Base-by-base conservation (phyloP, 371 early-diverging fungal species). In the Ordospora pajunii region DNA sequence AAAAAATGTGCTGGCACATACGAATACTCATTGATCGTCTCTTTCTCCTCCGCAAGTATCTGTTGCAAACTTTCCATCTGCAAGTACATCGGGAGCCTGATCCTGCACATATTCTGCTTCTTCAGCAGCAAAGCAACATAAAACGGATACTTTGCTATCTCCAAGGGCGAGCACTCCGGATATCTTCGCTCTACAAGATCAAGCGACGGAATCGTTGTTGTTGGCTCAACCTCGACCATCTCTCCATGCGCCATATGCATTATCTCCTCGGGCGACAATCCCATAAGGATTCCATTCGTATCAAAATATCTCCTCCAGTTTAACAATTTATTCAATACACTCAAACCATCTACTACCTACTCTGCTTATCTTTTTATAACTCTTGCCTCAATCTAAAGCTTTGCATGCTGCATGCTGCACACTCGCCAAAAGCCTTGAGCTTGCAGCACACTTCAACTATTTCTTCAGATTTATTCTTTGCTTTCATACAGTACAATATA, bases 121-220 rank as follows among this genome's bases (percentile, higher is more conserved):
- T 78, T 67, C 22, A 82, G 68, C 21, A 54, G 64, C 17, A 82
- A 44, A 49, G 82, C 79, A 22, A 76, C 43, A 42, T 49, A 82
- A 3, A 79, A 42, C 9, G 82, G 82, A 42, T 79, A 21, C 42
- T 51, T 53, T 48, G 51, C 32, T 50, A 68, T 48, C 9, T 67
- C 44, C 2, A 79, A 51, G 8, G 79, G 76, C 12, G 22, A 62
- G n/a, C 69, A 7, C 14, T 37, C 14, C 22, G 42, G 12, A 32
- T 50, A 58, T n/a, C 40, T 21, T 7, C 21, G 10, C n/a, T 70
- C 53, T 12, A 77, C 19, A 2, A 77, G 54, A 45, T 46, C 14
- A 14, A 77, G 14, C 19, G 17, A 12, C 23, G 64, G 51, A 17
- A 77, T 70, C n/a, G 7, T 53, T 1, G 62, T 46, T 5, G n/a